phyloP scores from a whole-genome alignment of 2,329 filamentous ascomycete species.

The Talaromyces pinophilus region DNA sequence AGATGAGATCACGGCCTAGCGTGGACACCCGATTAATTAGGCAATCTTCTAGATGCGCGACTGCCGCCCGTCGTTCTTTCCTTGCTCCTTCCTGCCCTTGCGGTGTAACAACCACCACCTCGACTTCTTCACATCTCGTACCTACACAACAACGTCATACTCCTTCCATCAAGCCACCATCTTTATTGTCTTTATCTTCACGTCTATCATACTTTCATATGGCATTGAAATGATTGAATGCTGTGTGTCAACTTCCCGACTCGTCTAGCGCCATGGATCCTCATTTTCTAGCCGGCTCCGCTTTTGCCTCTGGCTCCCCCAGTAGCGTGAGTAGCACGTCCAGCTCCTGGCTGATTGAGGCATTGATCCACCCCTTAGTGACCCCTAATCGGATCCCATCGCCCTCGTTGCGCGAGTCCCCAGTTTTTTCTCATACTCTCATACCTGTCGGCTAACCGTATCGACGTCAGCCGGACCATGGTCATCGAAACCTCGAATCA shows the following conservation, averaged over 20 bases:
- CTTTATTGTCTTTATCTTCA: neutral
- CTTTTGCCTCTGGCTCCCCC: constrained; percentile 16
- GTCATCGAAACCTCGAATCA: neutral
- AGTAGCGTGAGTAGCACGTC: constrained; percentile 5
- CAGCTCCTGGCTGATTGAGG: constrained; percentile 4
- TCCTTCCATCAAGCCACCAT: neutral
- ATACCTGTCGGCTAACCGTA: constrained; percentile 14
- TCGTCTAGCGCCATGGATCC: constrained; percentile 15
- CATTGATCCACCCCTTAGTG: neutral
- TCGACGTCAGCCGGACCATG: constrained; percentile 22
- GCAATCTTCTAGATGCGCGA: constrained; percentile 18
- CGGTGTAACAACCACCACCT: neutral
- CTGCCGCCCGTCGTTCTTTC: constrained; percentile 14
- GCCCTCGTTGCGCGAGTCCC: constrained; percentile 13
- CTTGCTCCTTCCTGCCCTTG: neutral
- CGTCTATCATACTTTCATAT: no score
- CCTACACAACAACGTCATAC: neutral
- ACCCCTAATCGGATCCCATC: neutral
- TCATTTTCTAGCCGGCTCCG: constrained; percentile 18
- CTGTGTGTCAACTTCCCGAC: neutral
- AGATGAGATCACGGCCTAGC: neutral
- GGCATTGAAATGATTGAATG: no score
- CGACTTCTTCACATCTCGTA: neutral
- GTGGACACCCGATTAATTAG: constrained; percentile 15
- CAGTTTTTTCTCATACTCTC: constrained; percentile 16